Base-by-base conservation (phyloP, 106 monocot species). In the Hemerocallis citrina region DNA sequence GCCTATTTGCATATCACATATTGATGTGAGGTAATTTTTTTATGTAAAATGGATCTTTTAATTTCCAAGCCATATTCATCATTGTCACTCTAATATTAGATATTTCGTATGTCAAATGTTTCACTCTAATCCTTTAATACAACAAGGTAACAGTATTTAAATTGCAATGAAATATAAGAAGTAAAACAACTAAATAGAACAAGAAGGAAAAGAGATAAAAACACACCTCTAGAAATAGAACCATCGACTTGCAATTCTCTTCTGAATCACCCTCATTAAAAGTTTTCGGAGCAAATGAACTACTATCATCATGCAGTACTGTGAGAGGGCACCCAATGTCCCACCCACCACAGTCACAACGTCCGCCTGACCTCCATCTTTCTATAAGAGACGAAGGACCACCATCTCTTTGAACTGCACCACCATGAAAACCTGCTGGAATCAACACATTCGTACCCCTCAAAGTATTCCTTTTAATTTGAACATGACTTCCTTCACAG, bases 331-430 rank as follows among this genome's bases (percentile, higher is more conserved):
- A 94, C 0, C 94, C 94, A 46, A 94, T 27, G 64, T 94, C 94
- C 94, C 94, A 94, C 28, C 94, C 89, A 17, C 89, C 85, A 64
- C 94, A 94, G 37, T 85, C 94, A 57, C 94, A 94, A n/a, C 45
- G 47, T 30, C 94, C 94, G 21, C 72, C 67, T 0, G 82, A 78
- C 56, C 47, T 85, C 94, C 89, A 94, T 71, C 89, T 89, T 55
- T 83, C 83, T 19, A 56, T 67, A 52, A 94, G 79, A 75, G 72
- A 75, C 24, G 89, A 78, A 22, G 88, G 85, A 0, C 85, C 77
- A 4, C 48, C 70, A 61, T 12, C 31, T 34, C 9, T 54, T 12
- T 39, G 40, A 10, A 25, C 25, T 21, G 82, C 69, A 36, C 69
- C 70, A 42, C 89, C 93, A 82, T 94, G 94, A 70, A 73, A 20